phyloP scores from a whole-genome alignment of 2,329 filamentous ascomycete genomes.

The Diplocarpon rosae region DNA sequence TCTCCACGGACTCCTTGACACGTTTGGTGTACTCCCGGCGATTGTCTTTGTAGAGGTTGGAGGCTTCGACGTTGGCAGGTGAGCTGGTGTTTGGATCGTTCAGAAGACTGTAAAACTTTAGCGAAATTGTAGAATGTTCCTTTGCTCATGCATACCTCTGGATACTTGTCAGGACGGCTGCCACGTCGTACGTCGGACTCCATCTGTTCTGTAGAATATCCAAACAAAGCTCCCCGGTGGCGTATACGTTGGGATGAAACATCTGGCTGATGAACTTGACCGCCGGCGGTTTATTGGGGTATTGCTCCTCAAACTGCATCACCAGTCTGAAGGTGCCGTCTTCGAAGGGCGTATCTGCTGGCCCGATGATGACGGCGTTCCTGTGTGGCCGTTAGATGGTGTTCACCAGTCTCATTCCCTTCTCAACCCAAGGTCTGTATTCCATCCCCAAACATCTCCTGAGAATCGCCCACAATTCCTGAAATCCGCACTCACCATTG shows the following conservation, averaged over 20 bases:
- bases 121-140: conserved; percentile 6
- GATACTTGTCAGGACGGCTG: conserved; percentile 91
- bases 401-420: neutral
- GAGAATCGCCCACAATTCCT: too few species aligned
- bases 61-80: conserved; percentile 94
- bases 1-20: conserved; percentile 93
- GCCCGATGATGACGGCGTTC: conserved; percentile 98
- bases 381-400: conserved; percentile 34
- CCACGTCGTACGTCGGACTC: conserved; percentile 98
- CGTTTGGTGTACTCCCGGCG: conserved; percentile 92
- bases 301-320: conserved; percentile 99
- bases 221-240: conserved; percentile 87
- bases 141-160: conserved; percentile 58
- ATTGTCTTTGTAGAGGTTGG: conserved; percentile 97
- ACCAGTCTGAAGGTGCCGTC: conserved; percentile 95
- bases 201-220: conserved; percentile 97
- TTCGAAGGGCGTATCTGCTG: conserved; percentile 93
- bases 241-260: conserved; percentile 99
- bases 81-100: conserved; percentile 99
- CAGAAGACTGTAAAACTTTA: conserved; percentile 54
- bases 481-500: conserved; percentile 55
- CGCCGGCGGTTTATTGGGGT: conserved; percentile 93
- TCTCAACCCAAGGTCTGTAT: too few species aligned
- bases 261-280: conserved; percentile 99
- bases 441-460: too few species aligned